These are phyloP conservation scores for Podila verticillata DNA, from an alignment of 192 early-diverging fungal species.

Conservation along the genomic window DNA sequence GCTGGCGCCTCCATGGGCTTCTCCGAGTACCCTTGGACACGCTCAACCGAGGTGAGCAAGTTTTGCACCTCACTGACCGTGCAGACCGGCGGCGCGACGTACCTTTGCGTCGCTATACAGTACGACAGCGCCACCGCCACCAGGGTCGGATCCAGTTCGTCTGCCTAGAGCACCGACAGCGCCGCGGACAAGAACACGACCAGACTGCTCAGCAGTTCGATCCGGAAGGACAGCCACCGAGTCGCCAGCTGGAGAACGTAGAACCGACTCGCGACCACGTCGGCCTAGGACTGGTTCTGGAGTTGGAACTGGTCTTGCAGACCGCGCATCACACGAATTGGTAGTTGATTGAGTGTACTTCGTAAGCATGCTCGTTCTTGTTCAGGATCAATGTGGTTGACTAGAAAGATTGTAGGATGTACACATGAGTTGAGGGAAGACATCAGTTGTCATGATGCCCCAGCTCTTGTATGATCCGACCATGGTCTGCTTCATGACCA, in stretches of 20 bases:
- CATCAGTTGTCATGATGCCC: no score
- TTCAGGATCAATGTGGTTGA: conserved; percentile 14
- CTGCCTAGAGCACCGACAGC: conserved; percentile 60
- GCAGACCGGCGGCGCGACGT: conserved; percentile 76
- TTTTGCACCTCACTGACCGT: conserved; percentile 79
- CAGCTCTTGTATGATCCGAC: not conserved
- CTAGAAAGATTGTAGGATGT: conserved; percentile 1
- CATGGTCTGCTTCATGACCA: no score
- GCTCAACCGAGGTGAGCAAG: conserved; percentile 83
- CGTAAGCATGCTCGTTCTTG: conserved; percentile 17
- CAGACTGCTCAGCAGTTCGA: conserved; percentile 70
- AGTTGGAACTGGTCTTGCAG: conserved; percentile 64
- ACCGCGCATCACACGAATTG: conserved; percentile 79
- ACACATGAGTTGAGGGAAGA: no score
- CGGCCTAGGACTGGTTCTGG: conserved; percentile 51
- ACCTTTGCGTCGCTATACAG: conserved; percentile 77
- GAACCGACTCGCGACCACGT: not conserved
- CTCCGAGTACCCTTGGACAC: conserved; percentile 79
- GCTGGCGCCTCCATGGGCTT: conserved; percentile 77
- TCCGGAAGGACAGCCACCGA: conserved; percentile 86
- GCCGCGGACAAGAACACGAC: conserved; percentile 72
- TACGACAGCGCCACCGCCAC: conserved; percentile 86
- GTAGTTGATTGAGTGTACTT: conserved; percentile 26
- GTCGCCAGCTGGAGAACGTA: conserved; percentile 64
- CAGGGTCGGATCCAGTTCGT: conserved; percentile 73